These are phyloP conservation scores for Nemophila menziesii DNA, from an alignment of 257 asterid genomes.

Conservation along the genomic window DNA sequence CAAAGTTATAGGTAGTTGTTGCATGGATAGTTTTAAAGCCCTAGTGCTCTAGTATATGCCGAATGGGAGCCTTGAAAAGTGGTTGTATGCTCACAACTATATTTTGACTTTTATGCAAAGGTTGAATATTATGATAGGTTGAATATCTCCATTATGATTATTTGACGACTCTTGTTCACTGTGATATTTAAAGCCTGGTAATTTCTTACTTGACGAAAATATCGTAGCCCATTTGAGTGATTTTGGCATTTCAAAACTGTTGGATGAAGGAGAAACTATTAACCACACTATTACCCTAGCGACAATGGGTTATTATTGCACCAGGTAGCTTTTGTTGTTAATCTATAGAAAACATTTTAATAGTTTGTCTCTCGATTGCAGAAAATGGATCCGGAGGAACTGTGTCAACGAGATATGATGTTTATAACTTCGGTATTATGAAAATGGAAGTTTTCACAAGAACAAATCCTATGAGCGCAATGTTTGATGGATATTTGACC, in stretches of 20 bases:
- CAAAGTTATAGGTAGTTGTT: neutral
- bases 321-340: too few species aligned
- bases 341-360: too few species aligned
- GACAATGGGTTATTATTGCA: too few species aligned
- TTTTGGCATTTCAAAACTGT: too few species aligned
- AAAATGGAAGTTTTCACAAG: too few species aligned
- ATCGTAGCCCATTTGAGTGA: too few species aligned
- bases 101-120: neutral
- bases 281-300: too few species aligned
- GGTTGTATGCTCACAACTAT: neutral
- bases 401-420: neutral
- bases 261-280: too few species aligned
- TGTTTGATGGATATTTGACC: slow-evolving; percentile 2
- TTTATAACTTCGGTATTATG: too few species aligned
- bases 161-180: neutral
- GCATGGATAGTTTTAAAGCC: neutral
- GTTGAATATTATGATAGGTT: too few species aligned
- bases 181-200: neutral
- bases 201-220: neutral
- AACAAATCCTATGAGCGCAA: neutral
- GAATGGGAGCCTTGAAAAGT: too few species aligned
- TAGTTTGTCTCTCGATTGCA: neutral
- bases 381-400: neutral
- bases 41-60: neutral
- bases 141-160: neutral